phyloP scores from a whole-genome alignment of 495 filamentous ascomycete genomes.

The Podospora pseudocomata region DNA sequence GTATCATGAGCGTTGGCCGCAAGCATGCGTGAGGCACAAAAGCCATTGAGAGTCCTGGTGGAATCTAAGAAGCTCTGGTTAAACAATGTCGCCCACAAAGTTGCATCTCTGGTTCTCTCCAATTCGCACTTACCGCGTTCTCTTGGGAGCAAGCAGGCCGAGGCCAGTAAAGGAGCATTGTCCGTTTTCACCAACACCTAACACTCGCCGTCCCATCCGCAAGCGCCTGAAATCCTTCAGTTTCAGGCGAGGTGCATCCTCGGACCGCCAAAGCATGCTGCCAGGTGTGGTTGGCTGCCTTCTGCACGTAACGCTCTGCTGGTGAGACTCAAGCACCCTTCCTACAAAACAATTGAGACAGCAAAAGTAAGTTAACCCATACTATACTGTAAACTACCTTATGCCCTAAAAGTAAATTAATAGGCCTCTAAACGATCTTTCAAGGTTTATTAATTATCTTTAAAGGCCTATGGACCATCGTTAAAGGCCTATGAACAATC shows the following conservation, averaged over 20 bases:
- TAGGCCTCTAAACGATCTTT: too few species aligned
- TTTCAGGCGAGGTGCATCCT: conserved; percentile 15
- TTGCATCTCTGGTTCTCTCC: neutral
- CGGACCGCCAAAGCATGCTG: conserved; percentile 8
- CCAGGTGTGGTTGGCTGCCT: conserved; percentile 6
- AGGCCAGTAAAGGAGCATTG: neutral
- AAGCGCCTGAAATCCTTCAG: conserved; percentile 1
- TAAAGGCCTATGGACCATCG: too few species aligned
- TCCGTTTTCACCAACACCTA: neutral
- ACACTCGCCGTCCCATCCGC: neutral
- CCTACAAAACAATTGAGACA: too few species aligned
- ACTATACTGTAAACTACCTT: too few species aligned
- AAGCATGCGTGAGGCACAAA: neutral
- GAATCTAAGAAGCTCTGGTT: neutral
- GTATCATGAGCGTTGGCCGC: neutral
- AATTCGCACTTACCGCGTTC: neutral
- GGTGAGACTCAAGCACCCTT: too few species aligned
- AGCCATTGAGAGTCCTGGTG: neutral
- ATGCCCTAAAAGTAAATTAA: too few species aligned
- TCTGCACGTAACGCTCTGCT: conserved; percentile 3
- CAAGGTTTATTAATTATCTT: too few species aligned
- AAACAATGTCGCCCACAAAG: neutral
- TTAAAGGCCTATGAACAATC: too few species aligned
- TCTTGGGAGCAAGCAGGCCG: neutral
- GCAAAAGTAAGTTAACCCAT: too few species aligned